Evolutionary conservation across 2,329 filamentous ascomycete genomes (phyloP).

Genomic region (Penicillium sp.): DNA sequence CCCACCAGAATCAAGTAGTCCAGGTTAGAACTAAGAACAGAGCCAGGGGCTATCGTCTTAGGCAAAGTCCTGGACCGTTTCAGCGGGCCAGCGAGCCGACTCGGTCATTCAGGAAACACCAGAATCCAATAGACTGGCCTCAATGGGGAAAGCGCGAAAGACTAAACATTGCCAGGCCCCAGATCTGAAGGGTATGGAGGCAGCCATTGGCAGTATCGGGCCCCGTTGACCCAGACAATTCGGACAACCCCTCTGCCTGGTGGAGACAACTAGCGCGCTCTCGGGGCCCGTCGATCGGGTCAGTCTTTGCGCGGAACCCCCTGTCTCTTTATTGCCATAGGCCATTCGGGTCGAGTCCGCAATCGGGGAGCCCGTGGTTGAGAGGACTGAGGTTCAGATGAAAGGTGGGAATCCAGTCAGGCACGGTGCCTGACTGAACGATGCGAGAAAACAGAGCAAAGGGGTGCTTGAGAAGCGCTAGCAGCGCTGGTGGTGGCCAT

Average conservation of each 20-base stretch:
- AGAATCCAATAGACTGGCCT: conserved; percentile 14
- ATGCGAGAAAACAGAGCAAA: not conserved
- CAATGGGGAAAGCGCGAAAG: conserved; percentile 13
- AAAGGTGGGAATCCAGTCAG: not conserved
- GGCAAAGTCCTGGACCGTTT: not conserved
- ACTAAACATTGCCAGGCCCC: conserved; percentile 10
- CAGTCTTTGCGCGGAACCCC: conserved; percentile 3
- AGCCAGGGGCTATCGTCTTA: not conserved
- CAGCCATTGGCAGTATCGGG: conserved; percentile 4
- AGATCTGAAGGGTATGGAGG: not conserved
- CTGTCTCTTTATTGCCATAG: conserved; percentile 20
- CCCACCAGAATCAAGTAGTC: not conserved
- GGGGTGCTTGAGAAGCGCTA: too few relatives aligned
- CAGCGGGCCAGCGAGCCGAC: not conserved
- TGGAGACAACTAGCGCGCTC: not conserved
- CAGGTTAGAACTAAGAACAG: not conserved
- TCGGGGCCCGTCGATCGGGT: conserved; percentile 14
- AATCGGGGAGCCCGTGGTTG: conserved; percentile 6
- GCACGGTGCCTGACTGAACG: not conserved
- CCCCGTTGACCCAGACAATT: not conserved
- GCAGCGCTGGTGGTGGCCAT: too few relatives aligned
- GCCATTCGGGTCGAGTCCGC: not conserved
- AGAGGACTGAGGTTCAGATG: not conserved
- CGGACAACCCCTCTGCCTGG: not conserved
- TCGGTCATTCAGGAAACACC: conserved; percentile 9